Evolutionary conservation across 345 rosid genomes (phyloP), one percentile per base, ranked within the genome.

Genomic region (Gossypium arboreum): DNA sequence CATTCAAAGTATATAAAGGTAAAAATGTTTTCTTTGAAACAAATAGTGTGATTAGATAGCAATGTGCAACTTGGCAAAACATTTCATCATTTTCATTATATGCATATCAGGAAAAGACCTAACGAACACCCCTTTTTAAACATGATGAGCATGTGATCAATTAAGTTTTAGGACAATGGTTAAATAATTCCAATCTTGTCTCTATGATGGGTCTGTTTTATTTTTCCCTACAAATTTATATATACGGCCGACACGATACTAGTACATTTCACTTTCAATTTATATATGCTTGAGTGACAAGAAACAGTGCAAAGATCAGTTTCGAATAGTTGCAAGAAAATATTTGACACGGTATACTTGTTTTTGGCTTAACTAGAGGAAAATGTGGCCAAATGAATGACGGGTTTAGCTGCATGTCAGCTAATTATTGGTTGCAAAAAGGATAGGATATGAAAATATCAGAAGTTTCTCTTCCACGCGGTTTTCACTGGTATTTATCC

Each of bases 111-210:
- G 39, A 56, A 72, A 51, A 16, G 73, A 51, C 25, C 27, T 5
- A 29, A 9, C 10, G 24, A 51, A 27, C 60, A 17, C 2, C 17
- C 25, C 27, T 29, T 52, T 9, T 29, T 70, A 71, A n/a, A 51
- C 73, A 54, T 71, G 27, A 54, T 34, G 12, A 25, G 7, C 7
- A 34, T 39, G 27, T 8, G 47, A 22, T 12, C 5, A 12, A 71
- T 39, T 12, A 55, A 56, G 44, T n/a, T 55, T 4, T 51, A 9
- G 39, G 39, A 57, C 52, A 58, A 52, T 51, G n/a, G n/a, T 54
- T 34, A 34, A 71, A 17, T 55, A 50, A 52, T 71, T 71, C 51
- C 39, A 52, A 39, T 55, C 63, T n/a, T 71, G 63, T 71, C 34
- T 5, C 41, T 5, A 34, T 1, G 41, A 34, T 34, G 41, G 41